Percentiles rank a stretch among this genome's conserved stretches.
Evolutionary conservation across 768 basidiomycete species (phyloP).

Genomic region (Amanita polypyramis): DNA sequence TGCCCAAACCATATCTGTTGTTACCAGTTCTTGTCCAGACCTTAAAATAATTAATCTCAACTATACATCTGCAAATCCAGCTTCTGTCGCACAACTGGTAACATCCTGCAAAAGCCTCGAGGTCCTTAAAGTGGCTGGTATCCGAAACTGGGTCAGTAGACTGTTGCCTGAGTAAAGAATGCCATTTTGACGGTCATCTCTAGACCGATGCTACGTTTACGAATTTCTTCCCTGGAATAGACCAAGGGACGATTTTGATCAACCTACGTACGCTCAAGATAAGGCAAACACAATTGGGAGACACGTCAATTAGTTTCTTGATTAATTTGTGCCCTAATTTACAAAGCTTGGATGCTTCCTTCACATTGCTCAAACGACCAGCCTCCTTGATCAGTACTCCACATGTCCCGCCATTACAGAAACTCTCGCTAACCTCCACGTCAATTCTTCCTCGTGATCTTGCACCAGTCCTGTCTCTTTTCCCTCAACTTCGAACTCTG

Average conservation of each 20-base stretch:
- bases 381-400: not conserved
- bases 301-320: constrained; percentile 32
- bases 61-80: constrained; percentile 45
- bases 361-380: constrained; percentile 27
- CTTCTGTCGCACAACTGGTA: constrained; percentile 34
- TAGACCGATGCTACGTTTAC: constrained; percentile 50
- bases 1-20: constrained; percentile 32
- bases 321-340: constrained; percentile 39
- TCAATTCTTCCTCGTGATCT: constrained; percentile 29
- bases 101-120: constrained; percentile 27
- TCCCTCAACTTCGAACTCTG: constrained; percentile 36
- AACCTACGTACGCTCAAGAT: constrained; percentile 48
- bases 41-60: constrained; percentile 46
- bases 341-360: constrained; percentile 51
- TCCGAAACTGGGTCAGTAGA: constrained; percentile 45
- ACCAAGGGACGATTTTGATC: constrained; percentile 21
- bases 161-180: not conserved
- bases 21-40: constrained; percentile 28
- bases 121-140: constrained; percentile 52
- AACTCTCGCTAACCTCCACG: constrained; percentile 56
- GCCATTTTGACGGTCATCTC: constrained; percentile 1
- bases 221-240: constrained; percentile 27
- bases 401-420: constrained; percentile 35
- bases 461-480: constrained; percentile 23
- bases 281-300: constrained; percentile 41